These are phyloP conservation scores for Echinosophora koreensis DNA, from an alignment of 306 rosid genomes.

Conservation along the genomic window DNA sequence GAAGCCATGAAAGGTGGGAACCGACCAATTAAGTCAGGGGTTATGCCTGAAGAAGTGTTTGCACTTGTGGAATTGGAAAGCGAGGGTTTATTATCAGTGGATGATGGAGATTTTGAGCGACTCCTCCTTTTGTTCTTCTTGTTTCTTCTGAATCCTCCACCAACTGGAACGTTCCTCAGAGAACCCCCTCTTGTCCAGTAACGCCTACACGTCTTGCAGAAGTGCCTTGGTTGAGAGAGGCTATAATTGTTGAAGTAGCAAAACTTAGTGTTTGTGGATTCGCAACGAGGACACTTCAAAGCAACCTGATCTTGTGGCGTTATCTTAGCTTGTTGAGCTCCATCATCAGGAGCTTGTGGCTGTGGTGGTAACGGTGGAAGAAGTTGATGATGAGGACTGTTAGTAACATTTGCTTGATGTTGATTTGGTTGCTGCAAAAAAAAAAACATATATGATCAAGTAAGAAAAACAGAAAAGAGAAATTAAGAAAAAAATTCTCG, in stretches of 20 bases:
- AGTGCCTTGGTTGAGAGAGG: constrained; percentile 81
- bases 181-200: constrained; percentile 86
- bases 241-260: constrained; percentile 80
- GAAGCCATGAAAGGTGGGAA: constrained; percentile 57
- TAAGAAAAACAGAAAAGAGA: not conserved
- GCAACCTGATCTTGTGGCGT: constrained; percentile 62
- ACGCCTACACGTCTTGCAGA: constrained; percentile 80
- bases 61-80: constrained; percentile 34
- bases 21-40: constrained; percentile 42
- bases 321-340: constrained; percentile 64
- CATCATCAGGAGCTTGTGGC: constrained; percentile 36
- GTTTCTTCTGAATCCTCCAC: constrained; percentile 81
- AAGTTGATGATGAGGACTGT: constrained; percentile 40
- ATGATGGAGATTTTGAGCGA: constrained; percentile 61
- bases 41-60: constrained; percentile 24
- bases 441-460: constrained; percentile 1
- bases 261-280: constrained; percentile 76
- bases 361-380: constrained; percentile 50
- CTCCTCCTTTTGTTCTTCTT: constrained; percentile 64
- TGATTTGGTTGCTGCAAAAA: constrained; percentile 56
- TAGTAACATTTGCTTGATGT: constrained; percentile 36
- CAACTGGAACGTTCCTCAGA: constrained; percentile 78
- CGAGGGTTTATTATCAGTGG: constrained; percentile 36
- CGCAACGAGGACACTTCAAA: constrained; percentile 80
- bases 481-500: not conserved